Evolutionary conservation across 2,329 filamentous ascomycete species (phyloP).

Genomic region (Ilyonectria mors-panacis): DNA sequence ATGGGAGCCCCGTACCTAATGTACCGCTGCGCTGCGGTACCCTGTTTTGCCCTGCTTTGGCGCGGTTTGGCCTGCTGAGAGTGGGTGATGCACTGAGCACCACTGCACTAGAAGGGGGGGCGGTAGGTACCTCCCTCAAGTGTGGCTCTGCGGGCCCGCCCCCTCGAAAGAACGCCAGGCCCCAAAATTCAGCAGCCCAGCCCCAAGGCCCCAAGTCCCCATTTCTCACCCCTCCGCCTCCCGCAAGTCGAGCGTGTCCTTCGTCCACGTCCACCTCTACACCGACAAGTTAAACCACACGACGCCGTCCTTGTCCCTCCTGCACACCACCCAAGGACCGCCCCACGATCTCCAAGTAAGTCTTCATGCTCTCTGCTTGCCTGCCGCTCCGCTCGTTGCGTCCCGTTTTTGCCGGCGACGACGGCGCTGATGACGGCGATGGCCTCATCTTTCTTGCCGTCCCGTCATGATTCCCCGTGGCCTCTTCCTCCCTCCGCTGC

Average conservation of each 20-base stretch:
- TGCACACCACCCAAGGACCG: conserved; percentile 50
- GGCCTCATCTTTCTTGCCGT: conserved; percentile 38
- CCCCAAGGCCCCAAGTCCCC: conserved; percentile 40
- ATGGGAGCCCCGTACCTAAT: not conserved
- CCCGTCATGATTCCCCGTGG: conserved; percentile 10
- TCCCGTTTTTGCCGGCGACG: conserved; percentile 3
- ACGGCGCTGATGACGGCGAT: conserved; percentile 34
- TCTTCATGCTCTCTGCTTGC: conserved; percentile 36
- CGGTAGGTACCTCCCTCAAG: conserved; percentile 1
- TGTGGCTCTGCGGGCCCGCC: conserved; percentile 2
- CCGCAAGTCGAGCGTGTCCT: conserved; percentile 37
- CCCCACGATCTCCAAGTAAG: conserved; percentile 49
- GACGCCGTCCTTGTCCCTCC: conserved; percentile 49
- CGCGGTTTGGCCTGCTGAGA: not conserved
- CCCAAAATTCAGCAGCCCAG: conserved; percentile 40
- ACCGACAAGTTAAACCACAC: conserved; percentile 51
- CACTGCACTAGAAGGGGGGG: not conserved
- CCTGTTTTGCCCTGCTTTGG: no score
- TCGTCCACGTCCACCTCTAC: conserved; percentile 46
- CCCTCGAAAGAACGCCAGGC: conserved; percentile 39
- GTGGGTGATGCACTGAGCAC: not conserved
- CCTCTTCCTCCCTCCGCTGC: conserved; percentile 14
- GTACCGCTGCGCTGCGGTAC: not conserved
- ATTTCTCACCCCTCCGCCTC: conserved; percentile 45
- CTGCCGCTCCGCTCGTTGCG: not conserved